Evolutionary conservation across 176 grass and related monocot species (phyloP).

Genomic region (Hordeum vulgare): MorexV3_pseudomolecules_assembly NC_058518.1:376330097-376330596

Average conservation of each 20-base stretch:
- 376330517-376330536: neutral
- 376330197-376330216: neutral
- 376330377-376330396: neutral
- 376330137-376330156: neutral
- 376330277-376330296: neutral
- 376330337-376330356: neutral
- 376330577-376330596: neutral
- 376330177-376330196: neutral
- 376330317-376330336: neutral
- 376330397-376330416: neutral
- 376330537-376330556: neutral
- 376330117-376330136: too few species aligned
- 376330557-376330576: neutral
- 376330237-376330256: neutral
- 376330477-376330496: neutral
- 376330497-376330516: neutral
- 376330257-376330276: neutral
- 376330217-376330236: neutral
- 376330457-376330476: neutral
- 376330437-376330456: neutral
- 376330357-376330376: neutral
- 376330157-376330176: neutral
- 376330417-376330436: neutral
- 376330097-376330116: too few species aligned
- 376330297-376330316: neutral